phyloP scores from a whole-genome alignment of 495 filamentous ascomycete genomes.

The Coniosporium apollinis region DNA sequence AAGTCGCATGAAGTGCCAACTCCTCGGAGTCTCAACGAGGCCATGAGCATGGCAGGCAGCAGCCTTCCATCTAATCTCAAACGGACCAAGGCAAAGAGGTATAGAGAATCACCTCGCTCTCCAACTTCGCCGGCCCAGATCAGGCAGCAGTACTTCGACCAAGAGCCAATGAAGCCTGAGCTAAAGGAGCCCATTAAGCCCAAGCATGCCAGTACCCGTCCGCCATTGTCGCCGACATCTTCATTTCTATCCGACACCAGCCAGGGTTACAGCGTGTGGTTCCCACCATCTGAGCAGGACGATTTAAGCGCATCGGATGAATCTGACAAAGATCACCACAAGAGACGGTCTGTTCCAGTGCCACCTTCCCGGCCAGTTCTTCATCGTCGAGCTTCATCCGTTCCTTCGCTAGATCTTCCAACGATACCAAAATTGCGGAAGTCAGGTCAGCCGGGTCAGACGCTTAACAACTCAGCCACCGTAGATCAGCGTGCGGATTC shows the following conservation, averaged over 20 bases:
- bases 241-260: conserved; percentile 10
- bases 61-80: conserved; percentile 28
- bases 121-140: neutral
- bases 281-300: conserved; percentile 20
- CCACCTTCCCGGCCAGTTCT: conserved; percentile 13
- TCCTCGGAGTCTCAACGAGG: conserved; percentile 17
- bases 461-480: conserved; percentile 18
- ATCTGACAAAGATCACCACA: conserved; percentile 9
- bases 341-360: conserved; percentile 1
- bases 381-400: conserved; percentile 37
- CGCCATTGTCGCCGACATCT: conserved; percentile 7
- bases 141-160: too few relatives aligned
- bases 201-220: too few relatives aligned
- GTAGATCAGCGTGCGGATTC: conserved; percentile 7
- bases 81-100: conserved; percentile 37
- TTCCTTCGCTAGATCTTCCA: conserved; percentile 39
- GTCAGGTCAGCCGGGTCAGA: conserved; percentile 19
- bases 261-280: conserved; percentile 24
- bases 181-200: neutral
- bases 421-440: conserved; percentile 40
- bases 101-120: conserved; percentile 8
- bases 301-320: conserved; percentile 15
- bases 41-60: conserved; percentile 15
- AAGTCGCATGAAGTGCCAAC: too few relatives aligned
- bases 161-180: neutral